Evolutionary conservation across 441 rosid genomes (phyloP).

Genomic region (Jatropha multifida): DNA sequence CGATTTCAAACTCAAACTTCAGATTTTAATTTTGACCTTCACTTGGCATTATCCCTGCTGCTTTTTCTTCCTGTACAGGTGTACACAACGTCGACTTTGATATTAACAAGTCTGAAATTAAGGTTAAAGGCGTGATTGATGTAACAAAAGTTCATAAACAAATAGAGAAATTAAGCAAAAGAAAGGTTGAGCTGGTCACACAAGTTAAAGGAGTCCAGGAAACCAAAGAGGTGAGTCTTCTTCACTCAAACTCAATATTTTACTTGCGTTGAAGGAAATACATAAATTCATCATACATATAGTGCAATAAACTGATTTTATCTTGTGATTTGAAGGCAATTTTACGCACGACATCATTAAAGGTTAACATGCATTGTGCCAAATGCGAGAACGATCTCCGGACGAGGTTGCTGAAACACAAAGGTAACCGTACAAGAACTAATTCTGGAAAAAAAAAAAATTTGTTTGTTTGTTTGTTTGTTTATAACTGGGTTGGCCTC

Average conservation of each 20-base stretch:
- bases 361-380: constrained; percentile 70
- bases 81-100: constrained; percentile 57
- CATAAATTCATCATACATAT: no score
- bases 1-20: background rate
- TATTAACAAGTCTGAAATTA: constrained; percentile 59
- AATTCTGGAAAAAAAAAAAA: no score
- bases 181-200: constrained; percentile 63
- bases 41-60: background rate
- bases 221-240: constrained; percentile 40
- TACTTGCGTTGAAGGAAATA: no score
- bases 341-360: constrained; percentile 45
- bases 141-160: constrained; percentile 51
- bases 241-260: constrained; percentile 1
- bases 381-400: constrained; percentile 65
- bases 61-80: constrained; percentile 37
- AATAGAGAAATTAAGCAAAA: constrained; percentile 59
- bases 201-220: constrained; percentile 44
- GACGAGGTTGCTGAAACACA: constrained; percentile 50
- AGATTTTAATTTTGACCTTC: background rate
- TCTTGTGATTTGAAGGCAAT: constrained; percentile 31
- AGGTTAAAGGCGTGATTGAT: constrained; percentile 67
- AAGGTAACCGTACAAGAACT: constrained; percentile 35
- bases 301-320: background rate
- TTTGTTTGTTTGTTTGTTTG: no score
- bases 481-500: no score